Percentiles rank a stretch among this genome's conserved stretches.
Conservation (phyloP, 1,284 basidiomycete genomes). For the Ceratobasidium sp. region DNA sequence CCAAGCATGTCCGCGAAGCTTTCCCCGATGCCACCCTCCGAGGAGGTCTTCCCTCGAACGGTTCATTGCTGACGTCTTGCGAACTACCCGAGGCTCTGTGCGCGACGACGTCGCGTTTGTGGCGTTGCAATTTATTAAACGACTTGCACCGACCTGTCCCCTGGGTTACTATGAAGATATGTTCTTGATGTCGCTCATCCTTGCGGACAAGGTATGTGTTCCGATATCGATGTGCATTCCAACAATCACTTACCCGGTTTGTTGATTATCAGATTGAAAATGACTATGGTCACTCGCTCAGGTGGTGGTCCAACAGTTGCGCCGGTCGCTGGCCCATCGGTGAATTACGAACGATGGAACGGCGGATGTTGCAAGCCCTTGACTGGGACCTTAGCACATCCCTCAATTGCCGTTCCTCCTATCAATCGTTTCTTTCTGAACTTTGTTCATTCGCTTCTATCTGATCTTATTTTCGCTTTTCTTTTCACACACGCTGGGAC, state of each 20-base stretch:
- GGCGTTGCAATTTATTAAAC: conserved; percentile 29
- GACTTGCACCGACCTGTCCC: conserved; percentile 15
- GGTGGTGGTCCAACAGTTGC: conserved; percentile 26
- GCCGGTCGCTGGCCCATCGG: neutral
- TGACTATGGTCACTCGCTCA: conserved; percentile 12
- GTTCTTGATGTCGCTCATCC: conserved; percentile 31
- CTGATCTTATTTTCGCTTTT: conserved; percentile 11
- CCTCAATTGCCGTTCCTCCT: conserved; percentile 26
- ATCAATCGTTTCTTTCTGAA: conserved; percentile 22
- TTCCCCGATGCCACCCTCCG: conserved; percentile 18
- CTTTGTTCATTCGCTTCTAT: conserved; percentile 10
- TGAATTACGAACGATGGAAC: conserved; percentile 19
- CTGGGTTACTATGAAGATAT: conserved; percentile 32
- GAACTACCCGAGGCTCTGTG: conserved; percentile 9
- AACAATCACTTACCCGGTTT: neutral
- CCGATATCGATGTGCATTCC: neutral
- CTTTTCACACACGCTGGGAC: neutral
- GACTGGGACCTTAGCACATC: conserved; percentile 36
- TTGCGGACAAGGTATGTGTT: conserved; percentile 27
- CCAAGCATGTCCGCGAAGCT: conserved; percentile 20
- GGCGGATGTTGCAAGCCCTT: conserved; percentile 28
- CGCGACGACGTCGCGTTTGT: conserved; percentile 33
- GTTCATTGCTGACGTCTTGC: conserved; percentile 27
- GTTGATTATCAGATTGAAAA: conserved; percentile 21
- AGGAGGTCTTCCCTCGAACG: conserved; percentile 8